These are phyloP conservation scores for Pestalotiopsis sp. DNA, from an alignment of 2,329 filamentous ascomycete genomes.

Conservation along the genomic window DNA sequence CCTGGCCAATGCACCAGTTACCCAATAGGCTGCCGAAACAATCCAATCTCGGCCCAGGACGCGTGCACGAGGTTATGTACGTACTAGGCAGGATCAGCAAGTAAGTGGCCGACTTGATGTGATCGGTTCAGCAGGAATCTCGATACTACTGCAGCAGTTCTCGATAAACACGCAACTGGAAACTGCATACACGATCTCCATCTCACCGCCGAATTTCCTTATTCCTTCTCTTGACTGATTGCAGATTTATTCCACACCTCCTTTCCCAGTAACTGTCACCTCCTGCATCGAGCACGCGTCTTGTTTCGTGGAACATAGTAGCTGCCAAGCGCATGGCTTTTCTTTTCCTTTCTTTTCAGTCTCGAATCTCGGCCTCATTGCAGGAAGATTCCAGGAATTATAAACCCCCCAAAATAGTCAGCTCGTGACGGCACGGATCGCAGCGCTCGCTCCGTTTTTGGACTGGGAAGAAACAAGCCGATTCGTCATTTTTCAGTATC, in stretches of 20 bases:
- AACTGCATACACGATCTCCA: background rate
- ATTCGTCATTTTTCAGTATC: background rate
- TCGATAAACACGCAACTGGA: background rate
- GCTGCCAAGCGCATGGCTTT: background rate
- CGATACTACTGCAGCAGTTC: background rate
- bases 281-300: background rate
- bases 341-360: no score
- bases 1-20: background rate
- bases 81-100: background rate
- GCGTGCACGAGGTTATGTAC: background rate
- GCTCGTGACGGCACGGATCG: background rate
- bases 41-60: background rate
- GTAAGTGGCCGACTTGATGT: background rate
- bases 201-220: background rate
- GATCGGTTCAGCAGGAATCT: background rate
- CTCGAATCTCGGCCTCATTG: no score
- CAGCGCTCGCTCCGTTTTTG: background rate
- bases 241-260: background rate
- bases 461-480: background rate
- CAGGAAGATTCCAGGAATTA: background rate
- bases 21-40: background rate
- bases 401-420: background rate
- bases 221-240: background rate
- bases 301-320: background rate
- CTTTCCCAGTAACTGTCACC: background rate